phyloP scores from a whole-genome alignment of 352 stramenopile species.

The Phytophthora pistaciae region DNA sequence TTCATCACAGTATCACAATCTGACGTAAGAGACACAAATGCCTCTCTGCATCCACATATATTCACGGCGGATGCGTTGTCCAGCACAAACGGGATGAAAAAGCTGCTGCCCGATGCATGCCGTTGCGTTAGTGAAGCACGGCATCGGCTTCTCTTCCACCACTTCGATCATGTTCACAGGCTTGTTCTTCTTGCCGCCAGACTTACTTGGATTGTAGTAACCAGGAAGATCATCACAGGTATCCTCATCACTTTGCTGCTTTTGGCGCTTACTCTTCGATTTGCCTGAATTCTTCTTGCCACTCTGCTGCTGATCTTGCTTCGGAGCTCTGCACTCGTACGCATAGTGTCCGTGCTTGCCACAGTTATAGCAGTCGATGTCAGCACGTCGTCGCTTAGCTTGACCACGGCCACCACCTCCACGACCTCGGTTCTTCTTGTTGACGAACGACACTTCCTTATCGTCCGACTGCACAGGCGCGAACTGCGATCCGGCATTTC shows the following conservation, averaged over 20 bases:
- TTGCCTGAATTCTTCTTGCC: background rate
- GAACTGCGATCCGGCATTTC: background rate
- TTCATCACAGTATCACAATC: conserved; percentile 12
- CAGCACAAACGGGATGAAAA: conserved; percentile 8
- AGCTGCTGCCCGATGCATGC: background rate
- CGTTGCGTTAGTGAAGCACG: background rate
- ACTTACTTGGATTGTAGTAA: conserved; percentile 7
- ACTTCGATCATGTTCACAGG: conserved; percentile 14
- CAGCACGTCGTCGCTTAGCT: background rate
- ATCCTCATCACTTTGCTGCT: background rate
- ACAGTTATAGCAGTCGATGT: background rate
- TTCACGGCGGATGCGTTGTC: conserved; percentile 17
- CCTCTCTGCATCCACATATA: conserved; percentile 15
- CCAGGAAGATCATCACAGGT: conserved; percentile 3
- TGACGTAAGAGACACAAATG: conserved; percentile 9
- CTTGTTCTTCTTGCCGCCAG: conserved; percentile 3
- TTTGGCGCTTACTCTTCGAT: background rate
- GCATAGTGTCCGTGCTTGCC: background rate
- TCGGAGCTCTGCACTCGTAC: background rate
- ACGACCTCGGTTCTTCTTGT: background rate
- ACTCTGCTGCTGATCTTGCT: background rate
- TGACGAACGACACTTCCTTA: background rate
- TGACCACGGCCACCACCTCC: background rate
- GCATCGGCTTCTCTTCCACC: background rate
- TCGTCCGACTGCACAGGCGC: background rate